Evolutionary conservation across 2,329 filamentous ascomycete species (phyloP).

Genomic region (Alternaria ventricosa): DNA sequence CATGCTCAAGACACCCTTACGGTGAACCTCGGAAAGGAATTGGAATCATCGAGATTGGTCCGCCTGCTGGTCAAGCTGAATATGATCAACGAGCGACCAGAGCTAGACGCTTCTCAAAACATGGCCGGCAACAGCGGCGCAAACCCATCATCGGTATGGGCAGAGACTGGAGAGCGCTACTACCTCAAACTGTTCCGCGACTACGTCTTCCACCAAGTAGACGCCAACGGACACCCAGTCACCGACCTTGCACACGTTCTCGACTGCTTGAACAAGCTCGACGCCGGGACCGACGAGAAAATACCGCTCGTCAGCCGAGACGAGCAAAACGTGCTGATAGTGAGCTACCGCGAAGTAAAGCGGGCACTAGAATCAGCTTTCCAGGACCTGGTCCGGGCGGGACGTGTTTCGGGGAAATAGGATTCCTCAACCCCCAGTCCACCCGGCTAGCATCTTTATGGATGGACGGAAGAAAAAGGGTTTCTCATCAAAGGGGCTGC

Average conservation of each 20-base stretch:
- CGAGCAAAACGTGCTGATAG: conserved; percentile 85
- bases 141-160: conserved; percentile 66
- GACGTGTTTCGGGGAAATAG: conserved; percentile 40
- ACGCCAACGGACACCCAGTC: conserved; percentile 80
- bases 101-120: conserved; percentile 73
- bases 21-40: conserved; percentile 75
- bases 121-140: conserved; percentile 42
- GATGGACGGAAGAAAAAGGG: background rate
- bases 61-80: conserved; percentile 84
- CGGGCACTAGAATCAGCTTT: conserved; percentile 67
- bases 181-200: conserved; percentile 94
- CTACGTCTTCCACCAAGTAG: conserved; percentile 96
- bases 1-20: conserved; percentile 78
- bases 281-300: conserved; percentile 86
- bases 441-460: conserved; percentile 9
- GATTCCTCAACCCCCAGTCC: conserved; percentile 17
- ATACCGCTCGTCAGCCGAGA: conserved; percentile 87
- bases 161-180: conserved; percentile 90
- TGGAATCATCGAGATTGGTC: conserved; percentile 87
- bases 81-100: conserved; percentile 86
- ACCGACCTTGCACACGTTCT: conserved; percentile 89
- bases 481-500: background rate
- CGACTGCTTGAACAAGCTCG: conserved; percentile 86
- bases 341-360: conserved; percentile 89
- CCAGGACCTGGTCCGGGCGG: conserved; percentile 58